Base-by-base conservation (phyloP, 768 basidiomycete species). In the Tylopilus felleus region DNA sequence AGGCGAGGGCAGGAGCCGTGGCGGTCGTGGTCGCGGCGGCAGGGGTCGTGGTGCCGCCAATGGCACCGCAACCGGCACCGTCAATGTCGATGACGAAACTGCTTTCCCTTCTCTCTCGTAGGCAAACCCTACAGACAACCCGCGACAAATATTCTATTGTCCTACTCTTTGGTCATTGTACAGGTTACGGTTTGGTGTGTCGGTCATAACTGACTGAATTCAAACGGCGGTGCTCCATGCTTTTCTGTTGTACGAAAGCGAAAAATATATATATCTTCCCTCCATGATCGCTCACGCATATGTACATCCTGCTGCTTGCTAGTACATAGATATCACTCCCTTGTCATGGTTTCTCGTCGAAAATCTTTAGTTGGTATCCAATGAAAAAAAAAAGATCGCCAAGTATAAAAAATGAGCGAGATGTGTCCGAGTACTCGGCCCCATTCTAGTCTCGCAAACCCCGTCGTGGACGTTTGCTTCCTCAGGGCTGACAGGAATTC, bases 61-160 rank as follows among this genome's bases (percentile, higher is more conserved):
- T 56, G 76, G 75, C 59, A 62, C 66, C 56, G 47, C 65, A 45
- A 51, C 63, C 56, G 75, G 93, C 72, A 51, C 63, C 56, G 75
- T 93, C 72, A 80, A 87, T 67, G 88, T 94, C 59, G 85, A 85
- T 64, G 93, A 97, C 72, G 78, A 90, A 73, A 75, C 74, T 25
- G 93, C 91, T 55, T 97, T 97, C 85, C 93, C 93, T 42, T 91
- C 93, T 60, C 81, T 97, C 60, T 80, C 88, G 57, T 81, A 71
- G 57, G 60, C 56, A 55, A 52, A 51, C 38, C 22, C 52, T 48
- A 36, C 52, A 40, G 51, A 55, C 51, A 59, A 41, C 5, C 28
- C 27, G 45, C 35, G 44, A 43, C 52, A 36, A 38, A 27, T 49
- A 17, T 23, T 47, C 51, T 49, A 33, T 52, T 50, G 47, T 47